phyloP scores from a whole-genome alignment of 2,329 filamentous ascomycete species.

The Colletotrichum lupini region DNA sequence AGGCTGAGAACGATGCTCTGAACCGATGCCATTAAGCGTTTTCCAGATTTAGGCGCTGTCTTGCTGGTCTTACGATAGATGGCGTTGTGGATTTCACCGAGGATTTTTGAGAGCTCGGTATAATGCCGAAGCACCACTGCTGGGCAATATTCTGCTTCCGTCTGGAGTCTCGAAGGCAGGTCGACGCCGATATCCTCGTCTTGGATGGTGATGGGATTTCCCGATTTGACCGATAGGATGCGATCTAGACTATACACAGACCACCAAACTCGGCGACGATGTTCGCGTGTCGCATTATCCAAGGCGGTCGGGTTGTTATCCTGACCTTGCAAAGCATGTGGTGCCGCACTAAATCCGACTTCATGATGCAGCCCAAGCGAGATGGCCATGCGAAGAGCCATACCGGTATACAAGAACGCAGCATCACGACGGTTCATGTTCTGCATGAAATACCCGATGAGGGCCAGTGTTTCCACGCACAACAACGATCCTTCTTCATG shows the following conservation, averaged over 20 bases:
- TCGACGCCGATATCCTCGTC: slow-evolving; percentile 48
- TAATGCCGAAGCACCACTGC: slow-evolving; percentile 43
- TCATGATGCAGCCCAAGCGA: slow-evolving; percentile 67
- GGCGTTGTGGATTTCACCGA: slow-evolving; percentile 42
- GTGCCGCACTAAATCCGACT: slow-evolving; percentile 41
- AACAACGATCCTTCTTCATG: slow-evolving; percentile 65
- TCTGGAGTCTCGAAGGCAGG: slow-evolving; percentile 42
- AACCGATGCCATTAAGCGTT: slow-evolving; percentile 60
- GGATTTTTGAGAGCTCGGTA: slow-evolving; percentile 44
- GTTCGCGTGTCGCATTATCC: slow-evolving; percentile 48
- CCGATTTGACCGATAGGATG: slow-evolving; percentile 46
- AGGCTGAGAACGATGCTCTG: slow-evolving; percentile 62
- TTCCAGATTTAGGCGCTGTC: slow-evolving; percentile 52
- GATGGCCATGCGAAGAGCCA: slow-evolving; percentile 67
- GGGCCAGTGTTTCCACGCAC: slow-evolving; percentile 65
- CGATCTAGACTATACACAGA: slow-evolving; percentile 48
- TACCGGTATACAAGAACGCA: slow-evolving; percentile 64
- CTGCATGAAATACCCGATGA: slow-evolving; percentile 68
- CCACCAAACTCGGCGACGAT: slow-evolving; percentile 54
- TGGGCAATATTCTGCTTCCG: slow-evolving; percentile 43
- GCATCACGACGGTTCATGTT: slow-evolving; percentile 66
- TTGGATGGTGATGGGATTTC: slow-evolving; percentile 44
- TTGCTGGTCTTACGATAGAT: slow-evolving; percentile 59
- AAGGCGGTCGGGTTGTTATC: slow-evolving; percentile 8
- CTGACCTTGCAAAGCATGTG: slow-evolving; percentile 6